Evolutionary conservation across 805 yeast species (phyloP).

Genomic region (Ogataea pilisensis): DNA sequence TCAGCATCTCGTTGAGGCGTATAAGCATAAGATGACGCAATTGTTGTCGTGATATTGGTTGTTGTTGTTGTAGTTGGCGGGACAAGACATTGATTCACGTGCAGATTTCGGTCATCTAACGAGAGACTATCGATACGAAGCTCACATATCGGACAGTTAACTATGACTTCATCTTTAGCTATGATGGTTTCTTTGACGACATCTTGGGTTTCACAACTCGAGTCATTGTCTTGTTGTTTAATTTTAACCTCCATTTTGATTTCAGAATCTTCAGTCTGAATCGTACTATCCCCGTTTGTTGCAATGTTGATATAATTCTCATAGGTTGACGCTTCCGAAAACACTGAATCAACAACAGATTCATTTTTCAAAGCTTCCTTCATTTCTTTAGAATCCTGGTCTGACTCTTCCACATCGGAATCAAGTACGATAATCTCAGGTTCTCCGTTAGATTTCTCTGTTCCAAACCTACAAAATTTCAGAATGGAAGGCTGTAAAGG

Average conservation of each 20-base stretch:
- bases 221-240: too few relatives aligned
- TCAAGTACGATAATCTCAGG: conserved; percentile 13
- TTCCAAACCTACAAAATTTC: conserved; percentile 12
- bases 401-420: conserved; percentile 7
- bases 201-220: too few relatives aligned
- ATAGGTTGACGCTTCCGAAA: too few relatives aligned
- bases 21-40: conserved; percentile 13
- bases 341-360: too few relatives aligned
- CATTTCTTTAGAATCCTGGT: neutral
- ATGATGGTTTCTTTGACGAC: too few relatives aligned
- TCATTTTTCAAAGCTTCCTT: neutral
- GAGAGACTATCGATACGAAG: conserved; percentile 35
- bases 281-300: neutral
- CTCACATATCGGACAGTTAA: conserved; percentile 52
- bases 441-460: conserved; percentile 1
- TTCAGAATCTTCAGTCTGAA: too few relatives aligned
- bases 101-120: conserved; percentile 43
- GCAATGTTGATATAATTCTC: too few relatives aligned
- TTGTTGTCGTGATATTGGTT: neutral
- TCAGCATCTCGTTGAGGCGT: conserved; percentile 11
- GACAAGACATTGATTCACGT: conserved; percentile 52
- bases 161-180: neutral
- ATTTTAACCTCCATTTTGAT: too few relatives aligned
- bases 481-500: conserved; percentile 17
- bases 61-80: conserved; percentile 10